Conservation (phyloP, 495 filamentous ascomycete genomes). For the Penicillium verhagenii region DNA sequence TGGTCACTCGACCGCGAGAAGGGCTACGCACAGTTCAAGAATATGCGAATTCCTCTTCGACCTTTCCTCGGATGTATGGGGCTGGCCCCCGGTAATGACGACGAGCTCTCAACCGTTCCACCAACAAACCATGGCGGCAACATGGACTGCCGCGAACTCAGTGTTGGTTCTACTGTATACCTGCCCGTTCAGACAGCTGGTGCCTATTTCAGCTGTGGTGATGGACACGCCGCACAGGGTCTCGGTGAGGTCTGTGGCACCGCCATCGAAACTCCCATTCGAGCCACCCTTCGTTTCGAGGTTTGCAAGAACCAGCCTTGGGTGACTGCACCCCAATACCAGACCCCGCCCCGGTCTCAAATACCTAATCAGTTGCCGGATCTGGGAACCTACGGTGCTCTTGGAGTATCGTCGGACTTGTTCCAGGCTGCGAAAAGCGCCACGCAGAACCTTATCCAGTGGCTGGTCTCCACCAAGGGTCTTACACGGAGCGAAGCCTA, state of each 20-base stretch:
- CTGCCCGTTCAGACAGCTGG: slow-evolving; percentile 48
- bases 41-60: slow-evolving; percentile 44
- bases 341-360: slow-evolving; percentile 31
- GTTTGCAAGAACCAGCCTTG: slow-evolving; percentile 44
- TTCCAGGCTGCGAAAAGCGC: slow-evolving; percentile 46
- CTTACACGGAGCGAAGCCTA: slow-evolving; percentile 47
- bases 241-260: slow-evolving; percentile 54
- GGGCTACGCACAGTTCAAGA: slow-evolving; percentile 42
- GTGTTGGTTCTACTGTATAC: slow-evolving; percentile 43
- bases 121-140: slow-evolving; percentile 52
- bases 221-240: slow-evolving; percentile 56
- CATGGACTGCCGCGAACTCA: slow-evolving; percentile 49
- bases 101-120: slow-evolving; percentile 49
- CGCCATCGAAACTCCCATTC: slow-evolving; percentile 53
- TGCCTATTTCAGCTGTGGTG: slow-evolving; percentile 53
- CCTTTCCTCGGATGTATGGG: slow-evolving; percentile 54
- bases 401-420: slow-evolving; percentile 45
- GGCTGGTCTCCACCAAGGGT: slow-evolving; percentile 45
- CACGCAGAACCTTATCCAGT: slow-evolving; percentile 41
- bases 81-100: slow-evolving; percentile 42
- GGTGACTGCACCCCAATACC: slow-evolving; percentile 44
- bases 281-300: slow-evolving; percentile 44
- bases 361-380: slow-evolving; percentile 27
- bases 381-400: slow-evolving; percentile 44
- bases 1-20: slow-evolving; percentile 44